These are phyloP conservation scores for Solanum gracilifrons DNA, from an alignment of 257 asterid species.

Conservation along the genomic window DNA sequence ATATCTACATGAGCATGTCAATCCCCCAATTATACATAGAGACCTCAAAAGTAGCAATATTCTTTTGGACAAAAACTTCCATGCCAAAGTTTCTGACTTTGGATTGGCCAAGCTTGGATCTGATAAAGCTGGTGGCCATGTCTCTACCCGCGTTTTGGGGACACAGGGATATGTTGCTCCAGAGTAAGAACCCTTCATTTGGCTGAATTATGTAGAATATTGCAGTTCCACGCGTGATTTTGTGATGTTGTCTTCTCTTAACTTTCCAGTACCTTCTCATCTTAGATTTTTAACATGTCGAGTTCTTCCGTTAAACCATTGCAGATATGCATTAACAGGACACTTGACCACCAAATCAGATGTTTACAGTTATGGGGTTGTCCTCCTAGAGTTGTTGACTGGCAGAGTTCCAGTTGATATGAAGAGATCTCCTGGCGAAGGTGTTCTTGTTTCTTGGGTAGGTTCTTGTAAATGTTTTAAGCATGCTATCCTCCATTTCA, in stretches of 20 bases:
- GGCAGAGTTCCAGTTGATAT: constrained; percentile 94
- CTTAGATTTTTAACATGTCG: background rate
- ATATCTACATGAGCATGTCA: constrained; percentile 76
- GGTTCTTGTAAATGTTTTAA: constrained; percentile 5
- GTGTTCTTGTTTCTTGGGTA: constrained; percentile 91
- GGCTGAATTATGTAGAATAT: background rate
- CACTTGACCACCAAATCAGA: constrained; percentile 91
- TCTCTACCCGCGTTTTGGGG: constrained; percentile 87
- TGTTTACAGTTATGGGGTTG: constrained; percentile 91
- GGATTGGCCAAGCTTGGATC: constrained; percentile 86
- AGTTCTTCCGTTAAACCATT: background rate
- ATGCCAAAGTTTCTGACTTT: constrained; percentile 85
- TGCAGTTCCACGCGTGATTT: background rate
- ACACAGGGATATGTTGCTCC: constrained; percentile 99
- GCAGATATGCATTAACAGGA: constrained; percentile 85
- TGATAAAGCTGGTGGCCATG: constrained; percentile 86
- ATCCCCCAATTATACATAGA: constrained; percentile 81
- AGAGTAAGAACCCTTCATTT: constrained; percentile 32
- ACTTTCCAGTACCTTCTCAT: background rate
- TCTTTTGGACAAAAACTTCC: constrained; percentile 66
- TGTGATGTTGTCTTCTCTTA: background rate
- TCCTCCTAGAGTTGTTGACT: constrained; percentile 72
- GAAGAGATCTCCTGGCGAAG: constrained; percentile 83
- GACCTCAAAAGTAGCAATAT: constrained; percentile 95
- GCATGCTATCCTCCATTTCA: background rate